Evolutionary conservation across 2,329 filamentous ascomycete species (phyloP).

Genomic region (Paraconiothyrium sp.): DNA sequence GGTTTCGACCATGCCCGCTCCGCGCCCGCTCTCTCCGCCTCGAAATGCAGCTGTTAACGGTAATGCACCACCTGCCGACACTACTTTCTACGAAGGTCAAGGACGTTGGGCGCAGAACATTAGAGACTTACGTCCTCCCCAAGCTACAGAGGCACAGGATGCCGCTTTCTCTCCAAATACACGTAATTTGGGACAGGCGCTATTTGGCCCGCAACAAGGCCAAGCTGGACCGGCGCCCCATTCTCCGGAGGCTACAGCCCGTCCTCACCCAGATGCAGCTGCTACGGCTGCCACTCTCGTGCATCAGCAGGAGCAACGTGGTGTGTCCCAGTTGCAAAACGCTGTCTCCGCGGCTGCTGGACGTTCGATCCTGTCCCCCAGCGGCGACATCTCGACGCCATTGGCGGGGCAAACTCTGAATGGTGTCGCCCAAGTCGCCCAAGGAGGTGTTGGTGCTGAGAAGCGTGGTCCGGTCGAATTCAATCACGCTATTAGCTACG

Average conservation of each 20-base stretch:
- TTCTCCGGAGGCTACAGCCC: constrained; percentile 48
- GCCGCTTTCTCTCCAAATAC: constrained; percentile 56
- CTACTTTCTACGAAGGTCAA: constrained; percentile 48
- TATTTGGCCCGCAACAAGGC: constrained; percentile 48
- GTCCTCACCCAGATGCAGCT: constrained; percentile 48
- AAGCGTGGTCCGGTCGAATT: constrained; percentile 96
- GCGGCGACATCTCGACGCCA: constrained; percentile 56
- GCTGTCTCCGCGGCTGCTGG: constrained; percentile 69
- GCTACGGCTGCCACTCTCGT: constrained; percentile 56
- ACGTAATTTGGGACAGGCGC: constrained; percentile 52
- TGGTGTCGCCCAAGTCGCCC: constrained; percentile 67
- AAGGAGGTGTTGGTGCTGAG: constrained; percentile 65
- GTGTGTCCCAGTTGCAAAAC: constrained; percentile 72
- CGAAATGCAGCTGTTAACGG: constrained; percentile 64
- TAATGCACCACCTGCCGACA: constrained; percentile 54
- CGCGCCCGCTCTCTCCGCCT: constrained; percentile 56
- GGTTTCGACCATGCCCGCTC: constrained; percentile 80
- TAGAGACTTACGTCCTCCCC: constrained; percentile 26
- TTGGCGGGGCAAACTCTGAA: constrained; percentile 69
- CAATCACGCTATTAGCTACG: constrained; percentile 98
- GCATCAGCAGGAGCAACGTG: constrained; percentile 72
- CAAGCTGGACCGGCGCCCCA: constrained; percentile 44
- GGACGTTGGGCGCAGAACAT: constrained; percentile 51
- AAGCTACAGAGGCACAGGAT: constrained; percentile 47
- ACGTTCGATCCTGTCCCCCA: constrained; percentile 61